Conservation (phyloP, 257 asterid species). For the Handroanthus guayacan region DNA sequence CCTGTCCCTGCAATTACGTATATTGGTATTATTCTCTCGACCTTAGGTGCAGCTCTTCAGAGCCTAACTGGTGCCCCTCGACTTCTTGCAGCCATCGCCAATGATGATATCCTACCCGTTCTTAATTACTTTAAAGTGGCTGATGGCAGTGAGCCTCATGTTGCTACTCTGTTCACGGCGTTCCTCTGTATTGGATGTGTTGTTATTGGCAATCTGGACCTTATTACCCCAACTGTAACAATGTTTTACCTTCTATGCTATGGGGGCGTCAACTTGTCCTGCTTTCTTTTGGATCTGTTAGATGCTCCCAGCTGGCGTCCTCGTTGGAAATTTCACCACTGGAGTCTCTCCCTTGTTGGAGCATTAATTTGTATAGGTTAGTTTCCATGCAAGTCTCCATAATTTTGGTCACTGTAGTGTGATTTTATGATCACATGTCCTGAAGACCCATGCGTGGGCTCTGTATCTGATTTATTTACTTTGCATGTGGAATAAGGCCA, state of each 20-base stretch:
- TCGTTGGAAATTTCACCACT: slow-evolving; percentile 99
- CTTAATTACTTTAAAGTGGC: slow-evolving; percentile 93
- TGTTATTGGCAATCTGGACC: slow-evolving; percentile 92
- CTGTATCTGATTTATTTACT: background rate
- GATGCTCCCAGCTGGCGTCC: slow-evolving; percentile 99
- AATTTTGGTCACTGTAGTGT: slow-evolving; percentile 11
- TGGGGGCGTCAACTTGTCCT: slow-evolving; percentile 94
- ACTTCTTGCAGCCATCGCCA: slow-evolving; percentile 98
- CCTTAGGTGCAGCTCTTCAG: slow-evolving; percentile 99
- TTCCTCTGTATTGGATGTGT: slow-evolving; percentile 93
- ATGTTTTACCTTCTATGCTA: slow-evolving; percentile 98
- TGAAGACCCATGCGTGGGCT: too few relatives aligned
- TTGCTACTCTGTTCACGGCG: slow-evolving; percentile 94
- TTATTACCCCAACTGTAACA: slow-evolving; percentile 93
- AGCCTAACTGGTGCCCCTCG: slow-evolving; percentile 99
- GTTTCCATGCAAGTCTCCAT: slow-evolving; percentile 30
- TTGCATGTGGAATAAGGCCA: background rate
- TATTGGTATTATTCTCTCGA: slow-evolving; percentile 93
- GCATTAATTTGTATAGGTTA: slow-evolving; percentile 88
- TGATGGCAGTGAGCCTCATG: slow-evolving; percentile 88
- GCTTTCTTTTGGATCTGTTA: slow-evolving; percentile 95
- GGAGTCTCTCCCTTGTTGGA: slow-evolving; percentile 99
- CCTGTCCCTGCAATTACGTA: slow-evolving; percentile 89
- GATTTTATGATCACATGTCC: background rate
- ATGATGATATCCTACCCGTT: slow-evolving; percentile 96